Evolutionary conservation across 106 monocot species (phyloP).

Genomic region (Gastrodia elata): DNA sequence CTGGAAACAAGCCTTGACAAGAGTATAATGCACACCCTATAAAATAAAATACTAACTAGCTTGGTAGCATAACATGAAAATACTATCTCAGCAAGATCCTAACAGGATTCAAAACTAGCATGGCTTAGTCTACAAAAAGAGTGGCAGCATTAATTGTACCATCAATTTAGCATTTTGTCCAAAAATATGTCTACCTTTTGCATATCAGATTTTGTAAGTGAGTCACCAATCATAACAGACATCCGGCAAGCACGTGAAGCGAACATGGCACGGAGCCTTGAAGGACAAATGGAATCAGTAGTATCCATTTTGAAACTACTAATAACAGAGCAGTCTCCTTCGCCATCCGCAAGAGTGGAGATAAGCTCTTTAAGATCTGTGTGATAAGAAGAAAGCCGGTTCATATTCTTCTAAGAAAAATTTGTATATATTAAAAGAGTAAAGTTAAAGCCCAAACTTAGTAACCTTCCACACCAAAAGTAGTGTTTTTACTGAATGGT

Average conservation of each 20-base stretch:
- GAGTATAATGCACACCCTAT: background rate
- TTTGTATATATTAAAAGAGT: background rate
- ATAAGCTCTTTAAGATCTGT: slow-evolving; percentile 94
- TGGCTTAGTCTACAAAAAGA: background rate
- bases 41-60: background rate
- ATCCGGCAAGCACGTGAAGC: slow-evolving; percentile 93
- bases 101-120: background rate
- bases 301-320: slow-evolving; percentile 76
- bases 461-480: slow-evolving; percentile 89
- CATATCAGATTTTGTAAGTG: slow-evolving; percentile 82
- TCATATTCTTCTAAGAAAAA: background rate
- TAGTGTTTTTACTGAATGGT: slow-evolving; percentile 88
- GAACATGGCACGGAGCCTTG: slow-evolving; percentile 90
- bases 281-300: slow-evolving; percentile 89
- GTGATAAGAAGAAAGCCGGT: background rate
- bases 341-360: slow-evolving; percentile 63
- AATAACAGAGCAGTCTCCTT: slow-evolving; percentile 72
- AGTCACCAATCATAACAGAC: slow-evolving; percentile 83
- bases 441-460: background rate
- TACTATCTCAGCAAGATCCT: background rate
- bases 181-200: slow-evolving; percentile 52
- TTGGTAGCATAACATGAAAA: background rate
- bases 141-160: background rate
- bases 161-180: too few relatives aligned
- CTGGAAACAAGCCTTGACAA: background rate